These are phyloP conservation scores for Backusella luteola DNA, from an alignment of 192 early-diverging fungal species.

Conservation along the genomic window DNA sequence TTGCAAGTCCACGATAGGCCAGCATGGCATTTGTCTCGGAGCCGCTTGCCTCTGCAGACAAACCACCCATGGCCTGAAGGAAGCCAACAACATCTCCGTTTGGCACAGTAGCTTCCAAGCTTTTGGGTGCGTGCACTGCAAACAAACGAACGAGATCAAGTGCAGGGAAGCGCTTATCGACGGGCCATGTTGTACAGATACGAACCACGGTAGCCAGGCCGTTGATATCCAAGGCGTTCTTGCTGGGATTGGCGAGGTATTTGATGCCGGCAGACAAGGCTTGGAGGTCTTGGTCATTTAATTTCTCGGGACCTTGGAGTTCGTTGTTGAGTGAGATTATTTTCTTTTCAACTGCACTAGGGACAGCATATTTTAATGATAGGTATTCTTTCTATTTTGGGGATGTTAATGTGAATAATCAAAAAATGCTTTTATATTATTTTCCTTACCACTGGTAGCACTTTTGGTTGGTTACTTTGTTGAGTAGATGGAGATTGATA, in stretches of 20 bases:
- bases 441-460: conserved; percentile 14
- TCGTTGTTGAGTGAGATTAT: conserved; percentile 67
- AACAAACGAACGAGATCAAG: conserved; percentile 82
- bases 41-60: conserved; percentile 30
- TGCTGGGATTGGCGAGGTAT: conserved; percentile 38
- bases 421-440: no score
- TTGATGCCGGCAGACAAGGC: conserved; percentile 38
- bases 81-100: conserved; percentile 43
- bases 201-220: conserved; percentile 48
- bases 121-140: conserved; percentile 50
- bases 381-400: conserved; percentile 48
- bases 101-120: conserved; percentile 38
- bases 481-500: conserved; percentile 7
- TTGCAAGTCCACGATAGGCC: conserved; percentile 65
- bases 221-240: conserved; percentile 8
- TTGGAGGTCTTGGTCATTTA: neutral
- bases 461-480: neutral
- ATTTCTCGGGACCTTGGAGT: neutral
- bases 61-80: conserved; percentile 37
- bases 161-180: conserved; percentile 68
- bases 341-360: conserved; percentile 71
- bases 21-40: conserved; percentile 79
- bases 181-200: conserved; percentile 68
- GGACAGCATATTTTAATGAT: conserved; percentile 70
- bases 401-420: neutral